A percentile compares a stretch with the other conserved stretches of the same genome.
Conservation (phyloP, 176 grass and related monocot genomes). For the Calamus simplicifolius region DNA sequence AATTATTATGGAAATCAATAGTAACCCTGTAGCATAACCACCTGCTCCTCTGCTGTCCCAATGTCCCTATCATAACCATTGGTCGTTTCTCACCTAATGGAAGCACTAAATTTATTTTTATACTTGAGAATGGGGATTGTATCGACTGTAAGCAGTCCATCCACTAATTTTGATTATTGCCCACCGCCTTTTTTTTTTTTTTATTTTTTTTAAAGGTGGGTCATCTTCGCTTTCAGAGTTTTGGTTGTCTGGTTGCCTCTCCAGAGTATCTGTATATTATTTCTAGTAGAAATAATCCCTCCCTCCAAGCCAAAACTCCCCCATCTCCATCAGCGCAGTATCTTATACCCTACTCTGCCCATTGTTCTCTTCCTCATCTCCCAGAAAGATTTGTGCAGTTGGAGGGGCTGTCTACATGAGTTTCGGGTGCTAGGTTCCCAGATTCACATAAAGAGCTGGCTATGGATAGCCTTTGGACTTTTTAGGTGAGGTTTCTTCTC, state of each 20-base stretch:
- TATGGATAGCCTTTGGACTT: background rate
- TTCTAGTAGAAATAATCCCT: background rate
- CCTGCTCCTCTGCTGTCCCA: too few species aligned
- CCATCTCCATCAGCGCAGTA: background rate
- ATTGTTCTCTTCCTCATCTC: background rate
- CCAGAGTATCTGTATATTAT: background rate
- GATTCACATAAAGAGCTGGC: too few species aligned
- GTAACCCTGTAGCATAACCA: too few species aligned
- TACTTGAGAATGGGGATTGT: too few species aligned
- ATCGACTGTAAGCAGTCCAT: too few species aligned
- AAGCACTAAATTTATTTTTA: too few species aligned
- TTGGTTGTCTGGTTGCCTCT: constrained; percentile 1
- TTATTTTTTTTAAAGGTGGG: background rate
- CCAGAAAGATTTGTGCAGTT: background rate
- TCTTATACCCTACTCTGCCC: background rate
- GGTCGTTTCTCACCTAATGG: too few species aligned
- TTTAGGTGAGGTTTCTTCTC: background rate
- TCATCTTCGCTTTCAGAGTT: constrained; percentile 11
- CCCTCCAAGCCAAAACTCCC: background rate
- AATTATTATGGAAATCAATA: too few species aligned
- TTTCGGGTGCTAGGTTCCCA: background rate
- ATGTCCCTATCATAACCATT: too few species aligned
- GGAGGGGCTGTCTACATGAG: background rate
- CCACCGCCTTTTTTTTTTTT: background rate
- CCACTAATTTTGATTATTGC: background rate